A percentile compares a stretch with the other conserved stretches of the same genome.
Evolutionary conservation across 2,329 filamentous ascomycete species (phyloP).

Genomic region (Fusarium hainanense): DNA sequence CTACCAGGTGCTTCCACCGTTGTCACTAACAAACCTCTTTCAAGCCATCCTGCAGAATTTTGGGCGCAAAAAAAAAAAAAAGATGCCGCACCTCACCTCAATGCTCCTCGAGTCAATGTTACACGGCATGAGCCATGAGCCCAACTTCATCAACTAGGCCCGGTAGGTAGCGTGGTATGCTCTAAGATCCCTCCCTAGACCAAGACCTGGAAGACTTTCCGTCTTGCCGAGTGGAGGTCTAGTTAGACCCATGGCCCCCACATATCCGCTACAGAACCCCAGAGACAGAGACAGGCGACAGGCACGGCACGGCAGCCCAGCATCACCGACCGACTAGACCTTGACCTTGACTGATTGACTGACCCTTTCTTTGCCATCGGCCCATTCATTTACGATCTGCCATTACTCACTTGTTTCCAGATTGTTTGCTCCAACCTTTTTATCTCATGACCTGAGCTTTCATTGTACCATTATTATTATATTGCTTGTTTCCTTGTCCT

Average conservation of each 20-base stretch:
- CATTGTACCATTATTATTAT: conserved; percentile 24
- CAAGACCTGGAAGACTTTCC: conserved; percentile 20
- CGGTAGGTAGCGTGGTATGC: background rate
- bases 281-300: conserved; percentile 17
- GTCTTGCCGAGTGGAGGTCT: conserved; percentile 26
- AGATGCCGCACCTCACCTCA: background rate
- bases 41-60: background rate
- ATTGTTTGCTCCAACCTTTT: conserved; percentile 2
- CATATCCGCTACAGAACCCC: conserved; percentile 35
- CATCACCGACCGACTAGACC: conserved; percentile 40
- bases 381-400: conserved; percentile 44
- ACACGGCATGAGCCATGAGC: conserved; percentile 14
- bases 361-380: conserved; percentile 44
- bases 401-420: conserved; percentile 13
- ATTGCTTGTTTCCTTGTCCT: background rate
- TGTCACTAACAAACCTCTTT: background rate
- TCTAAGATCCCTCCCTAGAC: background rate
- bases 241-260: conserved; percentile 20
- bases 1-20: background rate
- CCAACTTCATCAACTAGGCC: background rate
- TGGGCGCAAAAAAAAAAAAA: too few species aligned
- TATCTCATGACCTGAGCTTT: conserved; percentile 1
- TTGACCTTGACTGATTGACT: background rate
- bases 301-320: conserved; percentile 42
- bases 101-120: conserved; percentile 1